Evolutionary conservation across 306 rosid genomes (phyloP).

Genomic region (Quercus bicolor): DNA sequence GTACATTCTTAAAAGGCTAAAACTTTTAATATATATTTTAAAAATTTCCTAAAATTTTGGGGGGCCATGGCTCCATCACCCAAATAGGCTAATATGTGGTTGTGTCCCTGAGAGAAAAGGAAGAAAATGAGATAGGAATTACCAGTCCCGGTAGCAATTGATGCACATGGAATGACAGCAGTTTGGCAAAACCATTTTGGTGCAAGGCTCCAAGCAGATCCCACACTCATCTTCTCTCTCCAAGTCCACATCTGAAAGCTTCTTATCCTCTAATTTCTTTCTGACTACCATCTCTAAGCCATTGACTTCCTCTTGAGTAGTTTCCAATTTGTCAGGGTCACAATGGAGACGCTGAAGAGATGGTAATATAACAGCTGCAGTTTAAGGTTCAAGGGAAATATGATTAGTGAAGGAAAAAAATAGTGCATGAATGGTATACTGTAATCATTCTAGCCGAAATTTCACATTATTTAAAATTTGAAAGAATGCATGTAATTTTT

Average conservation of each 20-base stretch:
- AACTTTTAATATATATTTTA: no score
- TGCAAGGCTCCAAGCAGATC: conserved; percentile 68
- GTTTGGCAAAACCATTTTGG: conserved; percentile 71
- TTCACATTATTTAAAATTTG: background rate
- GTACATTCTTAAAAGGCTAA: no score
- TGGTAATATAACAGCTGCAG: conserved; percentile 67
- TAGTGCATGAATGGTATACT: background rate
- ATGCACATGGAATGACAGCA: conserved; percentile 89
- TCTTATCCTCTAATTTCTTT: conserved; percentile 32
- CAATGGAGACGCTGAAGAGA: conserved; percentile 60
- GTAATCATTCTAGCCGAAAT: background rate
- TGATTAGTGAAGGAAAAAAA: background rate
- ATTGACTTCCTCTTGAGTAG: conserved; percentile 27
- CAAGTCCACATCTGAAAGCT: conserved; percentile 32
- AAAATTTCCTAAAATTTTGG: no score
- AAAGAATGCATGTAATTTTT: background rate
- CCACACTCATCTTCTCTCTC: conserved; percentile 84
- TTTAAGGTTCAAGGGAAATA: conserved; percentile 14
- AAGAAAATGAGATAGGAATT: background rate
- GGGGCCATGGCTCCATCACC: no score
- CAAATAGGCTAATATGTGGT: no score
- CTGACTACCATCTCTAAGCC: conserved; percentile 24
- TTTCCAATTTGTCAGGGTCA: conserved; percentile 32
- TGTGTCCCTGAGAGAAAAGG: background rate
- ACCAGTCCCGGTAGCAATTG: conserved; percentile 75